Evolutionary conservation across 148 eudicot species (phyloP).

Genomic region (Rhododendron ferrugineum): DNA sequence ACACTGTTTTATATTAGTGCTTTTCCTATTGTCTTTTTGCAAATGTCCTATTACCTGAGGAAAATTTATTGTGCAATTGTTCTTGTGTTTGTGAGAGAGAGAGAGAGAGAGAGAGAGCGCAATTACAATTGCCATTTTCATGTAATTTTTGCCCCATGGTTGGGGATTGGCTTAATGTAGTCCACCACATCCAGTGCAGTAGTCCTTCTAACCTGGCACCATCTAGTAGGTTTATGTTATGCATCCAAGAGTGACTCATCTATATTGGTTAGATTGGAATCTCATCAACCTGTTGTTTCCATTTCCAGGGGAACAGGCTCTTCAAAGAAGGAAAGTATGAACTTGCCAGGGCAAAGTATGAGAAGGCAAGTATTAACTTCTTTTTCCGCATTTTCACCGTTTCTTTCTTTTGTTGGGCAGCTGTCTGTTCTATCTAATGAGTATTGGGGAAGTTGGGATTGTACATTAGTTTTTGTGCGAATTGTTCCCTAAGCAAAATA

Average conservation of each 20-base stretch:
- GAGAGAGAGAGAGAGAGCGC: neutral
- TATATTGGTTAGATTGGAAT: neutral
- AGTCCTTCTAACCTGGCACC: neutral
- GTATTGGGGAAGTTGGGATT: neutral
- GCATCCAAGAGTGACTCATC: neutral
- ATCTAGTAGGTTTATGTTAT: neutral
- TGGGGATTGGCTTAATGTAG: neutral
- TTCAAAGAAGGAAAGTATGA: constrained; percentile 95
- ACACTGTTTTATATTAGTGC: neutral
- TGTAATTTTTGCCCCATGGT: neutral
- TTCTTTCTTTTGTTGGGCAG: neutral
- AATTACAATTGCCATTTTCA: neutral
- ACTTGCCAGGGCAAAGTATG: constrained; percentile 96
- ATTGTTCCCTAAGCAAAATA: neutral
- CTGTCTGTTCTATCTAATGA: neutral
- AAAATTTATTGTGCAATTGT: neutral
- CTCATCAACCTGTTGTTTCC: constrained; percentile 12
- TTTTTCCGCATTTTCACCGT: neutral
- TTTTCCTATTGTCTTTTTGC: neutral
- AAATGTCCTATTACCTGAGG: neutral
- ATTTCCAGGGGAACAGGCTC: constrained; percentile 86
- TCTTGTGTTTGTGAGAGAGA: neutral
- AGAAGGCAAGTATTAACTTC: constrained; percentile 45
- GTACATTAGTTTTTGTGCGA: neutral
- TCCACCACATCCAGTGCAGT: neutral